phyloP scores from a whole-genome alignment of 2,329 filamentous ascomycete species.

The Sarocladium brachiariae region DNA sequence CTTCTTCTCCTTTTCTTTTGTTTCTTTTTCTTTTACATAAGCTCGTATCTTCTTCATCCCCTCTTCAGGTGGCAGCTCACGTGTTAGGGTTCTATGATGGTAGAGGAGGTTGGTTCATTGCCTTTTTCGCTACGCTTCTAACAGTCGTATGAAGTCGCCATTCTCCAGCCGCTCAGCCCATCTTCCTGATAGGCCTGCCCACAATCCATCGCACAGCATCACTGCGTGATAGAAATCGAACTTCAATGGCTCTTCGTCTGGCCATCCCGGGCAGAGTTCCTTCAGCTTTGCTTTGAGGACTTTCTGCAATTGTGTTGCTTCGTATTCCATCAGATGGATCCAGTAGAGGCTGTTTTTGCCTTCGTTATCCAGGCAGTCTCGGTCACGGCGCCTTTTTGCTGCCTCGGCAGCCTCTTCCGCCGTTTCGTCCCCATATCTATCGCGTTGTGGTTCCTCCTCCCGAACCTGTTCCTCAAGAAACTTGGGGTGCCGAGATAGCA shows the following conservation, averaged over 20 bases:
- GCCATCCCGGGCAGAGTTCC: conserved; percentile 25
- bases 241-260: conserved; percentile 20
- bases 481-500: conserved; percentile 23
- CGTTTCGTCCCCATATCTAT: conserved; percentile 23
- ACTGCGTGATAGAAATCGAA: conserved; percentile 24
- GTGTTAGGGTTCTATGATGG: neutral
- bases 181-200: conserved; percentile 8
- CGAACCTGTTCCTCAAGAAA: conserved; percentile 25
- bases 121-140: conserved; percentile 8
- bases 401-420: conserved; percentile 11
- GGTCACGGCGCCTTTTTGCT: neutral
- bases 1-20: too few relatives aligned
- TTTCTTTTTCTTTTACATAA: too few relatives aligned
- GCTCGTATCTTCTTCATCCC: too few relatives aligned
- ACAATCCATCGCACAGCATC: conserved; percentile 11
- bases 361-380: conserved; percentile 27
- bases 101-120: neutral
- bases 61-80: neutral
- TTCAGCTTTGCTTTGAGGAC: conserved; percentile 24
- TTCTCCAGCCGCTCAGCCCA: conserved; percentile 12
- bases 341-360: conserved; percentile 32
- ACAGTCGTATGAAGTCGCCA: conserved; percentile 10
- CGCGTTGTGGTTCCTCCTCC: conserved; percentile 24
- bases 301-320: conserved; percentile 29
- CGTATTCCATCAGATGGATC: conserved; percentile 32